Conservation (phyloP, 2,329 filamentous ascomycete species). For the Dactylellina parvicollis region DNA sequence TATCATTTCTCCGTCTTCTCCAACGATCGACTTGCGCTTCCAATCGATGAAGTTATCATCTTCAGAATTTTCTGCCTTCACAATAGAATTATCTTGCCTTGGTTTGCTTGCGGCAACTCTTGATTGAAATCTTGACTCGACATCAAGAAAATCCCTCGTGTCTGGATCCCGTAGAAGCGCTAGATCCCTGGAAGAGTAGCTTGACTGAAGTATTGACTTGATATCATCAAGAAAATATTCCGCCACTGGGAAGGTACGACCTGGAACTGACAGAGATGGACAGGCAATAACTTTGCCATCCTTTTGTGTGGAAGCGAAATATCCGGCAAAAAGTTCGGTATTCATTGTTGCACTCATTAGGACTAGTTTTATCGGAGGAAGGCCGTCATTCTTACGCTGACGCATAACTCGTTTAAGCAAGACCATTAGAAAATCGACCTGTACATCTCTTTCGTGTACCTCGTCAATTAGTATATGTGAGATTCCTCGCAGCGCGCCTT, state of each 20-base stretch:
- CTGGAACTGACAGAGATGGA: conserved; percentile 63
- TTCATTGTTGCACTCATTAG: conserved; percentile 67
- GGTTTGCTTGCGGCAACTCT: neutral
- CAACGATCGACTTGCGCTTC: conserved; percentile 59
- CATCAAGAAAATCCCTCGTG: conserved; percentile 58
- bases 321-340: conserved; percentile 63
- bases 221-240: conserved; percentile 63
- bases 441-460: conserved; percentile 65
- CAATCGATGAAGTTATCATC: conserved; percentile 61
- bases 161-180: conserved; percentile 57
- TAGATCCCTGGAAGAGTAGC: conserved; percentile 56
- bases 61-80: conserved; percentile 35
- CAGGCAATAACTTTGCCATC: conserved; percentile 60
- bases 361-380: conserved; percentile 63
- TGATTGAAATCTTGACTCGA: conserved; percentile 46
- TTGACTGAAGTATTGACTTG: conserved; percentile 58
- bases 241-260: conserved; percentile 63
- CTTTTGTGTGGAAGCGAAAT: conserved; percentile 61
- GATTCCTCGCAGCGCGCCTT: conserved; percentile 61
- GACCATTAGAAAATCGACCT: conserved; percentile 64
- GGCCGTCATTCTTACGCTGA: conserved; percentile 59
- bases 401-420: conserved; percentile 63
- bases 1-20: conserved; percentile 57
- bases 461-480: conserved; percentile 67
- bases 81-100: neutral